Evolutionary conservation across 2,329 filamentous ascomycete genomes (phyloP).

Genomic region (Sarocladium brachiariae): DNA sequence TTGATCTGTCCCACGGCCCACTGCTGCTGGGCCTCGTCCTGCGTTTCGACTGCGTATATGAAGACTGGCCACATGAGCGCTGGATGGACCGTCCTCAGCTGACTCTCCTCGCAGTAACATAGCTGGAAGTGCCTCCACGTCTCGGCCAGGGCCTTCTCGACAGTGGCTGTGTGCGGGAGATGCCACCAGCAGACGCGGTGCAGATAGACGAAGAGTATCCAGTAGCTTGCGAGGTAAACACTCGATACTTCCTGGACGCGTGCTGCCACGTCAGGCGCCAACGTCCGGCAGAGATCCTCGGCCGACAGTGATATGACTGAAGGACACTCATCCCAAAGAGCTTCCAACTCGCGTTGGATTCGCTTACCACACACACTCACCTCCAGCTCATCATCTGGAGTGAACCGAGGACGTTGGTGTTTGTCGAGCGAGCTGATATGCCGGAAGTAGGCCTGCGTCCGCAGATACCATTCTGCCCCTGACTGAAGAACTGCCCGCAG

Average conservation of each 20-base stretch:
- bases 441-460: constrained; percentile 10
- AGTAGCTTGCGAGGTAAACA: constrained; percentile 12
- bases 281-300: background rate
- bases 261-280: constrained; percentile 10
- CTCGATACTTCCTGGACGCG: constrained; percentile 12
- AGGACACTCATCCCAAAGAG: constrained; percentile 11
- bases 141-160: constrained; percentile 8
- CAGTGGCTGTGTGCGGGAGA: constrained; percentile 10
- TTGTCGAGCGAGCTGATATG: constrained; percentile 12
- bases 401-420: constrained; percentile 12
- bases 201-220: constrained; percentile 12
- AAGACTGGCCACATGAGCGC: constrained; percentile 13
- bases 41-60: constrained; percentile 10
- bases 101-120: constrained; percentile 7
- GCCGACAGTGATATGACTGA: constrained; percentile 9
- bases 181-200: constrained; percentile 13
- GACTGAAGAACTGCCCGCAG: constrained; percentile 11
- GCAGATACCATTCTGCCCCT: constrained; percentile 11
- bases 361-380: constrained; percentile 9
- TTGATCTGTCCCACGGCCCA: constrained; percentile 12
- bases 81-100: constrained; percentile 10
- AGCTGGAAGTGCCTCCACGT: constrained; percentile 10
- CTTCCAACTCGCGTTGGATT: constrained; percentile 9
- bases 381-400: constrained; percentile 13
- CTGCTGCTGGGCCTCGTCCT: background rate